phyloP scores from a whole-genome alignment of 2,329 filamentous ascomycete genomes.

The Sarocladiaceae sp. region DNA sequence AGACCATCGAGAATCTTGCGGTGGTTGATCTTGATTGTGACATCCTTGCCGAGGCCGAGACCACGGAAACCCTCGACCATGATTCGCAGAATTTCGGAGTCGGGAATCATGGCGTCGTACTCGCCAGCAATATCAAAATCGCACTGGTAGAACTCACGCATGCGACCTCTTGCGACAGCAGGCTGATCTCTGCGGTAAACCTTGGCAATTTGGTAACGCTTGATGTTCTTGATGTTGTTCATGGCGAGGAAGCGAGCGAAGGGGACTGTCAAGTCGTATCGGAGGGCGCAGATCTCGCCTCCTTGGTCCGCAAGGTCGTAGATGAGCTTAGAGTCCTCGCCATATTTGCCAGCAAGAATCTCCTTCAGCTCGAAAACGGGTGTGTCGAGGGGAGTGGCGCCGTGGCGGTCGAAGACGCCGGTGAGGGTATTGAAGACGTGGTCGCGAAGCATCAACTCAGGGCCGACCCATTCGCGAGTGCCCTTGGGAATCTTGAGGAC shows the following conservation, averaged over 20 bases:
- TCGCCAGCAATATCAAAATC: slow-evolving; percentile 91
- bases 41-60: slow-evolving; percentile 33
- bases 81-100: slow-evolving; percentile 84
- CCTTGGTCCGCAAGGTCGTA: slow-evolving; percentile 86
- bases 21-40: slow-evolving; percentile 93
- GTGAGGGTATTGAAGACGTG: slow-evolving; percentile 74
- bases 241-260: slow-evolving; percentile 89
- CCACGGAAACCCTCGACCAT: slow-evolving; percentile 77
- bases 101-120: slow-evolving; percentile 88
- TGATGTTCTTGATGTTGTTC: slow-evolving; percentile 82
- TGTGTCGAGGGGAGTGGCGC: slow-evolving; percentile 75
- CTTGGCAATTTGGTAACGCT: slow-evolving; percentile 93
- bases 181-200: slow-evolving; percentile 52
- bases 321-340: slow-evolving; percentile 88
- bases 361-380: slow-evolving; percentile 83
- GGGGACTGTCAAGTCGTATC: slow-evolving; percentile 85
- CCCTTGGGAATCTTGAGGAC: slow-evolving; percentile 87
- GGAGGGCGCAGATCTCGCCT: slow-evolving; percentile 68
- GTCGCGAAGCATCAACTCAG: slow-evolving; percentile 76
- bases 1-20: slow-evolving; percentile 89
- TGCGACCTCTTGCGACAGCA: slow-evolving; percentile 65
- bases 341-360: slow-evolving; percentile 85
- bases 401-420: slow-evolving; percentile 79
- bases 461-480: slow-evolving; percentile 79
- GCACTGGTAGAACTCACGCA: slow-evolving; percentile 97